Evolutionary conservation across 345 rosid species (phyloP).

Genomic region (Brassica juncea): DNA sequence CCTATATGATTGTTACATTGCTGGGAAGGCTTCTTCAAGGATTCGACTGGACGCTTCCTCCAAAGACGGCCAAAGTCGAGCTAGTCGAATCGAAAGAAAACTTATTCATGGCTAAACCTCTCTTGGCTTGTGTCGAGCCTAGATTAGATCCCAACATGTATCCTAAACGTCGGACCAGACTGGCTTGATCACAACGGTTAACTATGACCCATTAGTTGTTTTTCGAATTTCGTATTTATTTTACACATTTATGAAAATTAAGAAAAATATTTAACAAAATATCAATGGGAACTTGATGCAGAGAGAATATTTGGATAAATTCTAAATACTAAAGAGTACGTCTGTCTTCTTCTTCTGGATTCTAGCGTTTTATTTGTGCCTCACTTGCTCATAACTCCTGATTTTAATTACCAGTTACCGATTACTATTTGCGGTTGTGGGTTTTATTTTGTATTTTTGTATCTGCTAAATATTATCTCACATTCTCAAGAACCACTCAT

Average conservation of each 20-base stretch:
- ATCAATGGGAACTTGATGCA: too few species aligned
- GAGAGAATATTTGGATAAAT: too few species aligned
- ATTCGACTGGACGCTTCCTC: background rate
- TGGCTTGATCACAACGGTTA: background rate
- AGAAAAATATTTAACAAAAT: too few species aligned
- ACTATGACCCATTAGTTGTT: background rate
- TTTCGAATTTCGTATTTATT: too few species aligned
- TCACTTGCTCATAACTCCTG: slow-evolving; percentile 7
- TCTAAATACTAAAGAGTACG: slow-evolving; percentile 24
- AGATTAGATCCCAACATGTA: background rate
- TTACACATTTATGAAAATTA: too few species aligned
- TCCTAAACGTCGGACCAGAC: background rate
- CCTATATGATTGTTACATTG: slow-evolving; percentile 5
- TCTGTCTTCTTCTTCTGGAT: slow-evolving; percentile 39
- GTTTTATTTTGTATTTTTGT: slow-evolving; percentile 8
- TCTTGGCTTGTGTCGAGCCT: background rate
- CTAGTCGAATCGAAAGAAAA: background rate
- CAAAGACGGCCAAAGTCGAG: background rate
- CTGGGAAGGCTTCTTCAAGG: background rate
- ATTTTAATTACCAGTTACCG: background rate
- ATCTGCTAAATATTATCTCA: slow-evolving; percentile 11
- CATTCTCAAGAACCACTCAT: slow-evolving; percentile 19
- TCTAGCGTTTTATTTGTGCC: slow-evolving; percentile 35
- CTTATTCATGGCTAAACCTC: background rate
- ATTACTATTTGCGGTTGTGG: background rate